phyloP scores from a whole-genome alignment of 2,329 filamentous ascomycete species.

The Cladophialophora exuberans region DNA sequence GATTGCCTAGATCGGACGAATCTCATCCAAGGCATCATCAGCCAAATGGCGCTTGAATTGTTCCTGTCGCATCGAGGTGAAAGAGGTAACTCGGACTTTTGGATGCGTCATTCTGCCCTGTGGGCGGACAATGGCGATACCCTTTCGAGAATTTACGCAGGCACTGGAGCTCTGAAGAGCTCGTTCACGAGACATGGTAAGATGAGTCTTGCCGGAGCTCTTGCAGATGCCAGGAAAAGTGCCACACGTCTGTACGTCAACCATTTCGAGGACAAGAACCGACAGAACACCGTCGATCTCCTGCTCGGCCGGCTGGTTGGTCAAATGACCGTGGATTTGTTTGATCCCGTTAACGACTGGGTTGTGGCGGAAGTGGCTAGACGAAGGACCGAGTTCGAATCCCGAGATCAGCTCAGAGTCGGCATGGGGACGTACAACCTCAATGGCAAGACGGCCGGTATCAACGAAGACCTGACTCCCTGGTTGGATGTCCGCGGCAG shows the following conservation, averaged over 20 bases:
- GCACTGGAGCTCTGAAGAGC: constrained; percentile 91
- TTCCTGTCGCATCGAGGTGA: constrained; percentile 77
- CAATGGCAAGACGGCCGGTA: constrained; percentile 81
- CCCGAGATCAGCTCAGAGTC: constrained; percentile 73
- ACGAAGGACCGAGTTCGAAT: constrained; percentile 71
- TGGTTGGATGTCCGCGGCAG: constrained; percentile 73
- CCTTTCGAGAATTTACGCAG: constrained; percentile 92
- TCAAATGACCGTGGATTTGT: constrained; percentile 81
- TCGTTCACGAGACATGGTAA: constrained; percentile 94
- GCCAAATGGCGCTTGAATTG: constrained; percentile 84
- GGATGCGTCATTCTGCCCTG: constrained; percentile 86
- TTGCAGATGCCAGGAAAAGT: constrained; percentile 95
- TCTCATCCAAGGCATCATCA: constrained; percentile 92
- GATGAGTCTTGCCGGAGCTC: constrained; percentile 89
- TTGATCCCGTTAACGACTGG: constrained; percentile 92
- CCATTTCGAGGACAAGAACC: constrained; percentile 91
- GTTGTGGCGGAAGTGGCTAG: constrained; percentile 76
- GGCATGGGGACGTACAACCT: constrained; percentile 92
- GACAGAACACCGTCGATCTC: constrained; percentile 94
- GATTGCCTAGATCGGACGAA: constrained; percentile 97
- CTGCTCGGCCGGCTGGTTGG: constrained; percentile 83
- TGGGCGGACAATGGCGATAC: constrained; percentile 98
- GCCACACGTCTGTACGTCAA: constrained; percentile 95
- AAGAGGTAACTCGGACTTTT: constrained; percentile 74
- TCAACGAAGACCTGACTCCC: constrained; percentile 75